Conservation (phyloP, 257 asterid genomes). For the Gynochthodes officinalis region DNA sequence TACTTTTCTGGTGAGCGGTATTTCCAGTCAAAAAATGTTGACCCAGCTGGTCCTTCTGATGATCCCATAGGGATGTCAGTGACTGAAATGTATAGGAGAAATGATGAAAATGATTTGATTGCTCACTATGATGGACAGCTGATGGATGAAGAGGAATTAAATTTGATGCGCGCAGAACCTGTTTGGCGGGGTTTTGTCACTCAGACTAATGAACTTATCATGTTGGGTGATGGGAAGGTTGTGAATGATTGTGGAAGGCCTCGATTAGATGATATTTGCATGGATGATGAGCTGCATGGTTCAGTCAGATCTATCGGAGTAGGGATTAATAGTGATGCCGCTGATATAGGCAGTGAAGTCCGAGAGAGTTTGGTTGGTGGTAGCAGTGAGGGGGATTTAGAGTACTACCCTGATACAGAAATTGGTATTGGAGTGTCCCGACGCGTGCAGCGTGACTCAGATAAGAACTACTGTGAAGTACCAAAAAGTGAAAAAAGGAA, state of each 20-base stretch:
- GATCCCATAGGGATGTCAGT: conserved; percentile 48
- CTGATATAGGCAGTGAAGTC: conserved; percentile 88
- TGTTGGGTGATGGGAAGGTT: conserved; percentile 64
- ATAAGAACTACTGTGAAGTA: conserved; percentile 41
- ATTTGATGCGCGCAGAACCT: conserved; percentile 78
- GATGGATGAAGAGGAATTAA: conserved; percentile 88
- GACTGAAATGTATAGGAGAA: conserved; percentile 43
- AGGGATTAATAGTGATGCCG: conserved; percentile 91
- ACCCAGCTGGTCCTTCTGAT: conserved; percentile 49
- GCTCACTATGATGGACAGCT: conserved; percentile 77
- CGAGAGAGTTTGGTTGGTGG: conserved; percentile 89
- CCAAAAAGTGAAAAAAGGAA: conserved; percentile 43
- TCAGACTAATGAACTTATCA: conserved; percentile 66
- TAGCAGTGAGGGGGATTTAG: conserved; percentile 87
- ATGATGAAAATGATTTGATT: conserved; percentile 49
- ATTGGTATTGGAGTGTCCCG: conserved; percentile 41
- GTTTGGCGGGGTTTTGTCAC: conserved; percentile 93
- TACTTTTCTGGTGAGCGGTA: conserved; percentile 79
- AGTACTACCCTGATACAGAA: conserved; percentile 63
- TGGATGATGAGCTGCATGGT: conserved; percentile 92
- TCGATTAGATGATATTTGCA: conserved; percentile 54
- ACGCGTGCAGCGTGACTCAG: conserved; percentile 39
- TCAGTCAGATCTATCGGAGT: conserved; percentile 99
- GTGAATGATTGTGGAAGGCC: conserved; percentile 58
- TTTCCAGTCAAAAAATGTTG: conserved; percentile 62